These are phyloP conservation scores for Wickerhamiella azymoides DNA, from an alignment of 805 yeast genomes.

Conservation along the genomic window DNA sequence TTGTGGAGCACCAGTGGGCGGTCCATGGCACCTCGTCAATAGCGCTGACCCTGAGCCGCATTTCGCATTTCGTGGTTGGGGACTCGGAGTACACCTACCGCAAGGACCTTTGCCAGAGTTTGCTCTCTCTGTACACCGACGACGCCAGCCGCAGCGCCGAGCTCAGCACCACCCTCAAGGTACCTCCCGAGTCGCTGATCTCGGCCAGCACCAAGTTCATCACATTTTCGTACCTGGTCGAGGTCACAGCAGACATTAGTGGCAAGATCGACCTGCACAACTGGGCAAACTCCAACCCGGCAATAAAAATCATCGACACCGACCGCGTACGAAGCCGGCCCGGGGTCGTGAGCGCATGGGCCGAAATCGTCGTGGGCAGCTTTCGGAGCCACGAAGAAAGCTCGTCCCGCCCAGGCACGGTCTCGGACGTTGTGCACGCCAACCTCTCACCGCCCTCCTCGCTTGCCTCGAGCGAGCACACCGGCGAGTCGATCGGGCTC, in stretches of 20 bases:
- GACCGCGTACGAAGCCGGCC: conserved; percentile 62
- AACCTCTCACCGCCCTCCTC: conserved; percentile 4
- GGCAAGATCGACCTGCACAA: conserved; percentile 34
- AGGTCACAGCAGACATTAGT: conserved; percentile 67
- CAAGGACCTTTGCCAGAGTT: conserved; percentile 67
- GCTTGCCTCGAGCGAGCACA: background rate
- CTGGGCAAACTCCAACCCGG: conserved; percentile 15
- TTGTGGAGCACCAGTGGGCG: conserved; percentile 54
- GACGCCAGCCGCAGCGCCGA: conserved; percentile 44
- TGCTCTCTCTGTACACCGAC: conserved; percentile 68
- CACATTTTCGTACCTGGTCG: conserved; percentile 72
- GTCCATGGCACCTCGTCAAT: conserved; percentile 59
- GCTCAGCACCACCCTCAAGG: conserved; percentile 46
- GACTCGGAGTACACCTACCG: conserved; percentile 38
- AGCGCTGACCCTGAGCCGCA: conserved; percentile 64
- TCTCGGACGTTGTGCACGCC: conserved; percentile 5
- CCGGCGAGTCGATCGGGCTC: too few species aligned
- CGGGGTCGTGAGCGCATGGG: conserved; percentile 67
- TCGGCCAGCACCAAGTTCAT: conserved; percentile 61
- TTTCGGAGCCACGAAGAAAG: conserved; percentile 28
- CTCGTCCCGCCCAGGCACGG: background rate
- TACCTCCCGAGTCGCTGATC: conserved; percentile 79
- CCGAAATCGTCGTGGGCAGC: conserved; percentile 73
- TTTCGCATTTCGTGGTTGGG: conserved; percentile 33
- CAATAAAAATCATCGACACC: conserved; percentile 40